phyloP scores from a whole-genome alignment of 2,329 filamentous ascomycete species.

The Zelopaecilomyces penicillatus region DNA sequence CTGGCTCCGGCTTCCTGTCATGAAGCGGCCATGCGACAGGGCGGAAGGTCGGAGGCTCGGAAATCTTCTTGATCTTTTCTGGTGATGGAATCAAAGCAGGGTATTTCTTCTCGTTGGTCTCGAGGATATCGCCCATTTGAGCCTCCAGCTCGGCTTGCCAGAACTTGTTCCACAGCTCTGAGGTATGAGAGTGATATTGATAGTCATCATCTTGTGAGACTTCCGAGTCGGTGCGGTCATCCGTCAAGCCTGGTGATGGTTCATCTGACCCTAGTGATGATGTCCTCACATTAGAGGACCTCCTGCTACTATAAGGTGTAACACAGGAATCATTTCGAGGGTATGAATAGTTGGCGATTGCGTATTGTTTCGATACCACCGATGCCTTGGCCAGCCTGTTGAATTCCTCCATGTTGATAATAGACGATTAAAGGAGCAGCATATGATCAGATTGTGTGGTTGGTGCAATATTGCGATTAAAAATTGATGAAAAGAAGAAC shows the following conservation, averaged over 20 bases:
- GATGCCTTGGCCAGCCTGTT: conserved; percentile 29
- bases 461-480: neutral
- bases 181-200: conserved; percentile 36
- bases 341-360: conserved; percentile 34
- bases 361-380: conserved; percentile 31
- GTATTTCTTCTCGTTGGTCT: conserved; percentile 18
- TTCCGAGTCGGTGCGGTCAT: conserved; percentile 44
- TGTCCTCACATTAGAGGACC: conserved; percentile 18
- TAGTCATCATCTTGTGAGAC: conserved; percentile 42
- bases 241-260: conserved; percentile 41
- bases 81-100: conserved; percentile 23
- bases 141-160: conserved; percentile 24
- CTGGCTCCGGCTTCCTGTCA: neutral
- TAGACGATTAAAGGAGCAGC: no score
- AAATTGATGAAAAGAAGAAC: neutral
- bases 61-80: no score
- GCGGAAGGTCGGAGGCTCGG: no score
- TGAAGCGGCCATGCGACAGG: conserved; percentile 5
- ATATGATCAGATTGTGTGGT: neutral
- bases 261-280: conserved; percentile 38
- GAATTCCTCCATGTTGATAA: conserved; percentile 26
- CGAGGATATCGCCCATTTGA: neutral
- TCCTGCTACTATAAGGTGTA: conserved; percentile 2
- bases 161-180: conserved; percentile 45
- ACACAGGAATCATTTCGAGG: conserved; percentile 21